Conservation (phyloP, 73 alveolate genomes). For the Uronychia setigera region DNA sequence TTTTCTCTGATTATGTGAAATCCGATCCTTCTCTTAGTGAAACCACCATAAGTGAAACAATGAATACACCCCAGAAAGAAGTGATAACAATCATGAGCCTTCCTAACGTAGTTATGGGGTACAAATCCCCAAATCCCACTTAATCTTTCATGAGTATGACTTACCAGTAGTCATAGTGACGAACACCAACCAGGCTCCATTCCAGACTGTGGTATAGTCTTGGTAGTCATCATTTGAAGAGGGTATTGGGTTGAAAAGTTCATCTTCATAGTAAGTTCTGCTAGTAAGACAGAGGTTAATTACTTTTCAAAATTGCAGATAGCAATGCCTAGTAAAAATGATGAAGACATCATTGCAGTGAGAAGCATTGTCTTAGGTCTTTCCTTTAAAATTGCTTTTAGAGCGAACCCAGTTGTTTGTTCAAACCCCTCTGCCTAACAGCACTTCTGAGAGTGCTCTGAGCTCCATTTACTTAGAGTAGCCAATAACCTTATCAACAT, state of each 20-base stretch:
- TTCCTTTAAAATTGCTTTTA: neutral
- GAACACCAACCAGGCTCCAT: slow-evolving; percentile 77
- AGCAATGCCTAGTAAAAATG: slow-evolving; percentile 10
- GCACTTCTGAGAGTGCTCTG: slow-evolving; percentile 3
- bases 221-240: slow-evolving; percentile 1
- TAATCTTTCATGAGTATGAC: neutral
- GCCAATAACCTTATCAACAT: neutral
- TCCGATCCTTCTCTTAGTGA: slow-evolving; percentile 55
- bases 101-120: slow-evolving; percentile 81
- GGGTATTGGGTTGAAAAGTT: neutral
- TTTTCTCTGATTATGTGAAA: slow-evolving; percentile 6
- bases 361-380: neutral
- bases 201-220: slow-evolving; percentile 53
- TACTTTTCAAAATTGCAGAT: slow-evolving; percentile 45
- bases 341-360: neutral
- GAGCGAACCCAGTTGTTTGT: neutral
- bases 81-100: slow-evolving; percentile 71
- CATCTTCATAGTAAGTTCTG: slow-evolving; percentile 49
- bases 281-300: neutral
- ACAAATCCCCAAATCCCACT: slow-evolving; percentile 86
- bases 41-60: slow-evolving; percentile 65
- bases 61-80: slow-evolving; percentile 83
- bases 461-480: neutral
- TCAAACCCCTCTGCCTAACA: neutral
- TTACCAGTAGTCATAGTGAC: slow-evolving; percentile 73